Evolutionary conservation across 129 eudicot species (phyloP).

Genomic region (Flaveria brownii): DNA sequence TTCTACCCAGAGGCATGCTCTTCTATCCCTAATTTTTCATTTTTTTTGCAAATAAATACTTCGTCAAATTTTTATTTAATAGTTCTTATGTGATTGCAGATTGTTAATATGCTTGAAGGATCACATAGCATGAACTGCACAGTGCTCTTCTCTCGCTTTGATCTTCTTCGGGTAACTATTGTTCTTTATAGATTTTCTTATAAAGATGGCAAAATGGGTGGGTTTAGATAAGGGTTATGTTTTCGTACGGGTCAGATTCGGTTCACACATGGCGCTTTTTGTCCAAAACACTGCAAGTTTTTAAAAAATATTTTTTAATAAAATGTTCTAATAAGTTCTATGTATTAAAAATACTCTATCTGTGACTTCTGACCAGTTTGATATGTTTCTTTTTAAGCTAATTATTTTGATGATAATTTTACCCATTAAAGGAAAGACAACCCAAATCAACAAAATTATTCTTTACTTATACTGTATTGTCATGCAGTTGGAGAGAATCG

Average conservation of each 20-base stretch:
- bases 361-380: not conserved
- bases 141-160: constrained; percentile 77
- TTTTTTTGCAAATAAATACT: not conserved
- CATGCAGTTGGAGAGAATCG: constrained; percentile 88
- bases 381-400: not conserved
- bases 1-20: constrained; percentile 82
- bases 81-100: constrained; percentile 41
- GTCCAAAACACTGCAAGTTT: not conserved
- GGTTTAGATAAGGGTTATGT: not conserved
- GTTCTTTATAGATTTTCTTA: not conserved
- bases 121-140: constrained; percentile 72
- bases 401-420: not conserved
- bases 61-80: not conserved
- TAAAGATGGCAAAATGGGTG: not conserved
- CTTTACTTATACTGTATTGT: not conserved
- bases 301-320: not conserved
- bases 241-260: not conserved
- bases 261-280: not conserved
- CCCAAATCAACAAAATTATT: not conserved
- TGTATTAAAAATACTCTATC: not conserved
- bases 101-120: constrained; percentile 86
- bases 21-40: not conserved
- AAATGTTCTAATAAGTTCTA: not conserved
- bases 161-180: constrained; percentile 66
- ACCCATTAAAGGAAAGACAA: not conserved